Evolutionary conservation across 2,329 filamentous ascomycete genomes (phyloP).

Genomic region (Macrophomina pseudophaseolina): DNA sequence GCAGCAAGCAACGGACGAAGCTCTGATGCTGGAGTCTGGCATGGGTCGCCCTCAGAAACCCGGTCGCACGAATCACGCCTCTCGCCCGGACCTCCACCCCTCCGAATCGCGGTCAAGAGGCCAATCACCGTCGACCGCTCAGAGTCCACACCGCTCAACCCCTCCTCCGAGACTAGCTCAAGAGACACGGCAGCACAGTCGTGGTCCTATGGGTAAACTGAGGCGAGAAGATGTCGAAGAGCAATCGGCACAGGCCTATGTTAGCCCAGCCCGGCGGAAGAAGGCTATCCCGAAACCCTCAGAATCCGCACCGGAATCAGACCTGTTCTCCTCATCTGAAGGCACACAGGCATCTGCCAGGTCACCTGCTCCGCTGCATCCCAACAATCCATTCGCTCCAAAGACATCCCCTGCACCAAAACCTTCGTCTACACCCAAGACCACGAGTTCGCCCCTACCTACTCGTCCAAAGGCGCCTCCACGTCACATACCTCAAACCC

Average conservation of each 20-base stretch:
- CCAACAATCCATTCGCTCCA: conserved; percentile 45
- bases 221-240: conserved; percentile 78
- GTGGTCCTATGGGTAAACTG: conserved; percentile 62
- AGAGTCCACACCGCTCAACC: conserved; percentile 12
- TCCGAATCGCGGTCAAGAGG: conserved; percentile 11
- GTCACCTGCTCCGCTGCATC: conserved; percentile 56
- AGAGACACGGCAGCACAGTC: conserved; percentile 42
- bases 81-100: conserved; percentile 26
- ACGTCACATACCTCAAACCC: conserved; percentile 69
- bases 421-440: conserved; percentile 40
- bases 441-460: conserved; percentile 48
- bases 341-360: background rate
- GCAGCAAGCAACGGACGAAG: conserved; percentile 57
- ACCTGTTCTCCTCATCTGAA: conserved; percentile 55
- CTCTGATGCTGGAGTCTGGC: conserved; percentile 76
- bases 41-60: conserved; percentile 59
- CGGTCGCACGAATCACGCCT: conserved; percentile 36
- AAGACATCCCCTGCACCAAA: conserved; percentile 34
- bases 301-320: conserved; percentile 47
- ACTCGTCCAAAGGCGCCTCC: conserved; percentile 55
- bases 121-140: conserved; percentile 17
- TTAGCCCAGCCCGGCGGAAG: conserved; percentile 83
- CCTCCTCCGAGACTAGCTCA: background rate
- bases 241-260: conserved; percentile 79
- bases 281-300: conserved; percentile 60